Evolutionary conservation across 139 green algal species (phyloP), one percentile per base, ranked within the genome.

Genomic region (Picochlorum sp.): DNA sequence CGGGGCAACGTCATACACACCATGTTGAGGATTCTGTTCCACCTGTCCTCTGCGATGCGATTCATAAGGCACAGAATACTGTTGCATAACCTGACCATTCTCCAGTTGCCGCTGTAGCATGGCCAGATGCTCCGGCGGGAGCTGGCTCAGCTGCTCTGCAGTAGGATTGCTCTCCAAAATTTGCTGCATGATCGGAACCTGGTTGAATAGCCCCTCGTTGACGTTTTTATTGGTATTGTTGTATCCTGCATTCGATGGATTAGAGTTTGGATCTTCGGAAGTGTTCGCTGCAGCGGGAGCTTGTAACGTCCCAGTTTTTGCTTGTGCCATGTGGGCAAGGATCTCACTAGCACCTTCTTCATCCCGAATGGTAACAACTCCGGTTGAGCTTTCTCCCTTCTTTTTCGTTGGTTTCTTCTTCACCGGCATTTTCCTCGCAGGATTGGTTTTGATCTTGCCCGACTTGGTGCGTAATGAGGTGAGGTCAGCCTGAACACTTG

Each of bases 341-440:
- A 61, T 61, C 24, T 71, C 44, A 4, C 61, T 59, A 30, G 52
- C 60, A 21, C 30, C 66, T 49, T 67, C 56, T 45, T 78, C 61
- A 21, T n/a, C 24, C 14, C 2, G 59, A 24, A 49, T 15, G 28
- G 16, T 50, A 24, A 21, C 62, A 21, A 4, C 45, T 26, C 4
- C 18, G 21, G 3, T n/a, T 34, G 18, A 14, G 4, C 23, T 47
- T 2, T 47, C 69, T 38, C 28, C 45, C 8, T 7, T 57, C 9
- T 26, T 28, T 13, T 41, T 62, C 3, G 24, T 37, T 34, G 15
- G 26, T 3, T 64, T 60, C 37, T 58, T 64, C 3, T 64, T 41
- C 65, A 74, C 72, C 28, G 60, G 38, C 24, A 58, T 46, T 41
- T 28, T 20, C 10, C 56, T 30, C 4, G 49, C 60, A 8, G 71